Conservation (phyloP, 2,329 filamentous ascomycete genomes). For the Aspergillus amoenus region DNA sequence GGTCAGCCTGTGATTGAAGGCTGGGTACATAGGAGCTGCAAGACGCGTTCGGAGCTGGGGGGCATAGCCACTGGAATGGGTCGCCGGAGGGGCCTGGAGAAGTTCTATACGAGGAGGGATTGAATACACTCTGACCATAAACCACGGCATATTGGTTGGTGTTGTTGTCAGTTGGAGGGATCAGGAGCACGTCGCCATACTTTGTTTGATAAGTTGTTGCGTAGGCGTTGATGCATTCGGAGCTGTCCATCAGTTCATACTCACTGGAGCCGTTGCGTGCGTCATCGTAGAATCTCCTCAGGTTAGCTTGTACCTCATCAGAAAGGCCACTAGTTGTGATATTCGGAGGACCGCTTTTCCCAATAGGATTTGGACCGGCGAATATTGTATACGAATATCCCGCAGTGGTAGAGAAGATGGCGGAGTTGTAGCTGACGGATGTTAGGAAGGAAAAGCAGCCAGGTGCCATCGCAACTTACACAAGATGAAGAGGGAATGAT, state of each 20-base stretch:
- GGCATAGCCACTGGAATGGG: background rate
- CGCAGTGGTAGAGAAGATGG: constrained; percentile 12
- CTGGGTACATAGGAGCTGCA: background rate
- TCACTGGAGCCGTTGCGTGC: background rate
- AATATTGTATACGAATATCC: constrained; percentile 10
- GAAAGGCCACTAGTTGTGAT: no score
- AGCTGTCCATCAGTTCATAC: background rate
- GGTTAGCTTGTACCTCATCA: background rate
- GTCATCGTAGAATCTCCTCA: background rate
- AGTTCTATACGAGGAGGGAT: background rate
- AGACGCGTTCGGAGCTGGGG: background rate
- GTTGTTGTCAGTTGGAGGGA: background rate
- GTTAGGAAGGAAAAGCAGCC: background rate
- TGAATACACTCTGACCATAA: background rate
- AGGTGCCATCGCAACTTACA: constrained; percentile 4
- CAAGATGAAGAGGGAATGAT: constrained; percentile 16
- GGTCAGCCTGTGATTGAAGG: background rate
- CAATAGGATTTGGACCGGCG: background rate
- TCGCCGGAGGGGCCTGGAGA: background rate
- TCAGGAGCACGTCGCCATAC: background rate
- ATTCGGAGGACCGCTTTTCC: background rate
- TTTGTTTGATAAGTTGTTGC: background rate
- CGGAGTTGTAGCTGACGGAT: constrained; percentile 15
- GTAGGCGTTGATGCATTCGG: background rate
- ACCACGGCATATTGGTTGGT: background rate